Evolutionary conservation across 352 stramenopile genomes (phyloP), one percentile per base, ranked within the genome.

Genomic region (Phytopythium sindhum): DNA sequence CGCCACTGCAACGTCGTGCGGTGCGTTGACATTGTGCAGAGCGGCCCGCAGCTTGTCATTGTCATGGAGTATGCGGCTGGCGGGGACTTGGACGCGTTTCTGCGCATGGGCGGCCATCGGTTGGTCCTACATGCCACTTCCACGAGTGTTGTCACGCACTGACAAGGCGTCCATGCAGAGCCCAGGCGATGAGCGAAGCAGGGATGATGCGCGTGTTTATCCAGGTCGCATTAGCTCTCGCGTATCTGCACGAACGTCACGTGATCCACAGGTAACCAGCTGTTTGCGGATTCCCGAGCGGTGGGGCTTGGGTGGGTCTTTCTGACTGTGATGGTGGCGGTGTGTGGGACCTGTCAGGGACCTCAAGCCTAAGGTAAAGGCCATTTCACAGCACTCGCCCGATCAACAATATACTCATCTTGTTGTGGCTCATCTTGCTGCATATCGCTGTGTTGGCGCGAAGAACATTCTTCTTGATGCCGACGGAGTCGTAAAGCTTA

Each of bases 21-120:
- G 26, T 93, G 76, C 51, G 56, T 90, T 29, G 77, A 89, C 19
- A 55, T 70, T 9, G 60, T 89, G 29, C 68, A 81, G 10, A 57
- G 52, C 21, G 53, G 61, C 9, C n/a, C 31, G 17, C 64, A 74
- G 39, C 56, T 82, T 15, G 70, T 58, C 31, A 86, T 95, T 50
- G 45, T 94, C 48, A 93, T 95, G 84, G 87, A 96, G 60, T 91
- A 86, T 61, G 79, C 87, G 1, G 72, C 63, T 28, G 74, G 78
- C 8, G 86, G 86, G 23, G 81, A 91, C 47, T 67, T 95, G 28
- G 72, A 84, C n/a, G 26, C 26, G 3, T 80, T 81, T n/a, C 61
- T 94, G 26, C 65, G 45, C 45, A 52, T 45, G 23, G 51, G 12
- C 28, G 58, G 29, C 14, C 54, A 70, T 21, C 69, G 37, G 69